Percentiles rank a stretch among this genome's conserved stretches.
phyloP scores from a whole-genome alignment of 1,284 basidiomycete species.

The Ceratorhiza oryzae-sativae region DNA sequence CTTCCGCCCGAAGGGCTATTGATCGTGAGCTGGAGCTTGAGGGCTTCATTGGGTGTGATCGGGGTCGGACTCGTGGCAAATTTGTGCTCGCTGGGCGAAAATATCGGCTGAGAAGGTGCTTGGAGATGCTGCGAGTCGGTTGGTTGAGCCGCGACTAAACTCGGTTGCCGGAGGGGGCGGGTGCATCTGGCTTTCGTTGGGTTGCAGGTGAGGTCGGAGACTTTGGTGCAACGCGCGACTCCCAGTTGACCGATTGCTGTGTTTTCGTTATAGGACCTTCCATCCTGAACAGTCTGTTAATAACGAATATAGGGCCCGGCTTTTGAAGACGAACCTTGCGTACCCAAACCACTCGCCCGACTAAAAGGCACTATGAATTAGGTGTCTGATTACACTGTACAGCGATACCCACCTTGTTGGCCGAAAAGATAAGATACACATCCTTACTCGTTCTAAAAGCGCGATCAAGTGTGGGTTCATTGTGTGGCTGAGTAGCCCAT shows the following conservation, averaged over 20 bases:
- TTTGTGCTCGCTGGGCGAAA: conserved; percentile 55
- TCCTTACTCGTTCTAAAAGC: conserved; percentile 87
- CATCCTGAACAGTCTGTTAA: conserved; percentile 57
- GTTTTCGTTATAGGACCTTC: conserved; percentile 57
- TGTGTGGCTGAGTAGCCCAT: conserved; percentile 95
- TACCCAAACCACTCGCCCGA: conserved; percentile 67
- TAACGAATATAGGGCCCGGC: not conserved
- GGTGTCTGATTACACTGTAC: not conserved
- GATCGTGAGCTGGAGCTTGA: conserved; percentile 19
- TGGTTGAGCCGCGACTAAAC: not conserved
- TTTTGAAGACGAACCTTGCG: conserved; percentile 63
- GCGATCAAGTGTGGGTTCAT: conserved; percentile 87
- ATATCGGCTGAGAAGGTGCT: conserved; percentile 46
- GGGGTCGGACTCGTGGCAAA: conserved; percentile 54
- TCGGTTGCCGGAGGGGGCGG: not conserved
- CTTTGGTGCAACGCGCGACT: conserved; percentile 42
- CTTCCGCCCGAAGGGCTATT: not conserved
- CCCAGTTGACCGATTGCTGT: conserved; percentile 45
- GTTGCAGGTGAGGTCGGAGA: conserved; percentile 23
- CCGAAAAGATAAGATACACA: conserved; percentile 89
- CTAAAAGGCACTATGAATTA: conserved; percentile 1
- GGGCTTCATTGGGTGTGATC: conserved; percentile 43
- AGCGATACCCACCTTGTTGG: conserved; percentile 83
- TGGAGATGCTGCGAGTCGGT: not conserved
- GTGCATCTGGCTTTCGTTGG: conserved; percentile 24